phyloP scores from a whole-genome alignment of 2,329 filamentous ascomycete species.

The Neophaeococcomyces aloes region DNA sequence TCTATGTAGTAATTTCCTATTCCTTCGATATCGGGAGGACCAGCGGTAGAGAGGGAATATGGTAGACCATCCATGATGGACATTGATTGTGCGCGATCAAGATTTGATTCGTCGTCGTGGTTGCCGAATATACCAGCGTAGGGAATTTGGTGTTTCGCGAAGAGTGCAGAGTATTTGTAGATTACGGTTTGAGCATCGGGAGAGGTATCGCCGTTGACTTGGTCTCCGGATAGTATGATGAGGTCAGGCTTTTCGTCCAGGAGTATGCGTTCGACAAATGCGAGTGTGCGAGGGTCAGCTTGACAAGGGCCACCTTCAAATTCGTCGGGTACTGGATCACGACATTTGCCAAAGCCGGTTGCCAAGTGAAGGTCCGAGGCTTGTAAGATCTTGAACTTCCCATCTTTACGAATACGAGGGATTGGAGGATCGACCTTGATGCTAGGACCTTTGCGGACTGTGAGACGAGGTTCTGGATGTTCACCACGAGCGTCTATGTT shows the following conservation, averaged over 20 bases:
- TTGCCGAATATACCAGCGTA: constrained; percentile 95
- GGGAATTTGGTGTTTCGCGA: constrained; percentile 79
- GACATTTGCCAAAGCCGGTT: constrained; percentile 74
- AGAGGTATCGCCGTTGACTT: constrained; percentile 87
- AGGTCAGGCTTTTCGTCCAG: constrained; percentile 91
- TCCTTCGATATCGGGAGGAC: constrained; percentile 73
- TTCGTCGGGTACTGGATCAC: constrained; percentile 69
- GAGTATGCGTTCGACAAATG: constrained; percentile 72
- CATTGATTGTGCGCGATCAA: constrained; percentile 73
- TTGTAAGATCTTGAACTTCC: constrained; percentile 96
- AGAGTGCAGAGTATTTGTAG: constrained; percentile 79
- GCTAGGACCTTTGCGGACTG: constrained; percentile 58
- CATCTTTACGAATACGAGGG: constrained; percentile 73
- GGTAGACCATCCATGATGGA: constrained; percentile 73
- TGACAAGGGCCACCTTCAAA: constrained; percentile 70
- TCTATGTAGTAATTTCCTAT: constrained; percentile 94
- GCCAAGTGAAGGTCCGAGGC: constrained; percentile 88
- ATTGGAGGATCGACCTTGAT: constrained; percentile 56
- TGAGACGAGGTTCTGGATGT: constrained; percentile 62
- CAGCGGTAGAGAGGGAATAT: constrained; percentile 76
- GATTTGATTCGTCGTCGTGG: constrained; percentile 83
- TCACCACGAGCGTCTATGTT: constrained; percentile 54
- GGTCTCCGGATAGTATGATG: constrained; percentile 83
- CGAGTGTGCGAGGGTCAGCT: constrained; percentile 80
- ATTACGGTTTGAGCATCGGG: constrained; percentile 87